Evolutionary conservation across 2,329 filamentous ascomycete genomes (phyloP).

Genomic region (Helotiales sp.): DNA sequence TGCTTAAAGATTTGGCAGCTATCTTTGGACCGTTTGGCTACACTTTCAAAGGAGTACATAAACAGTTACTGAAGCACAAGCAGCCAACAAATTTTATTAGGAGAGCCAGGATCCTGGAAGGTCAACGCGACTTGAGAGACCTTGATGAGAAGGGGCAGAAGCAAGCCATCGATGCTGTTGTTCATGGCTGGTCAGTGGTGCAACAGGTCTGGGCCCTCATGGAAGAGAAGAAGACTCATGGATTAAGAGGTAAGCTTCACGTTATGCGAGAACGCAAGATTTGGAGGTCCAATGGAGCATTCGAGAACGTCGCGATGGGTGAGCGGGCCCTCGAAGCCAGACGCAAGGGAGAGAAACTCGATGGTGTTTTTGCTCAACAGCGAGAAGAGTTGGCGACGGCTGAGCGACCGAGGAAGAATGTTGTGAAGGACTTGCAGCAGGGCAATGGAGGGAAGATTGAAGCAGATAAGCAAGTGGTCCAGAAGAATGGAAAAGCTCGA

Average conservation of each 20-base stretch:
- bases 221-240: constrained; percentile 32
- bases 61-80: constrained; percentile 54
- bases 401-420: constrained; percentile 20
- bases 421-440: constrained; percentile 16
- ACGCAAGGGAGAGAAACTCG: constrained; percentile 44
- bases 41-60: constrained; percentile 62
- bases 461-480: constrained; percentile 15
- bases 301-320: constrained; percentile 51
- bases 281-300: constrained; percentile 41
- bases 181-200: constrained; percentile 45
- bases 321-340: constrained; percentile 47
- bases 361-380: constrained; percentile 30
- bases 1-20: constrained; percentile 65
- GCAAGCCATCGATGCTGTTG: constrained; percentile 35
- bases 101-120: constrained; percentile 58
- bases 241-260: constrained; percentile 34
- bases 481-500: constrained; percentile 7
- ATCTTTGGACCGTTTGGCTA: constrained; percentile 61
- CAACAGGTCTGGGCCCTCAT: constrained; percentile 42
- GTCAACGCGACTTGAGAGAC: constrained; percentile 45
- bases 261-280: constrained; percentile 41
- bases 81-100: constrained; percentile 56
- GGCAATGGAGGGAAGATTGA: constrained; percentile 9
- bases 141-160: constrained; percentile 38
- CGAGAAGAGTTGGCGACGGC: constrained; percentile 21